Percentiles rank a stretch among this genome's conserved stretches.
These are phyloP conservation scores for Pythium aphanidermatum DNA, from an alignment of 352 stramenopile genomes.

Conservation along the genomic window DNA sequence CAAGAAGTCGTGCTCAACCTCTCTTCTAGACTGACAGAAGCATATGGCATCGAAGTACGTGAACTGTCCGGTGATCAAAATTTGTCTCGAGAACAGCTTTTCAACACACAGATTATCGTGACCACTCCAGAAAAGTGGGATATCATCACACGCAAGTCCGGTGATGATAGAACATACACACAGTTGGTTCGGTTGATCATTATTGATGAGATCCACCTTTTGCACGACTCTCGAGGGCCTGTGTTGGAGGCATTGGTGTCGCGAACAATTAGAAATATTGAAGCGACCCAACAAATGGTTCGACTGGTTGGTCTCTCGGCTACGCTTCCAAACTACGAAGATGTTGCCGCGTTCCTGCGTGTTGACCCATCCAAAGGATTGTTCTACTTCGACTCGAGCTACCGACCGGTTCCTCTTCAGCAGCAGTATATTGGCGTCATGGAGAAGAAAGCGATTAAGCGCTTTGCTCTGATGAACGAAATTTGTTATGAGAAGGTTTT, in stretches of 20 bases:
- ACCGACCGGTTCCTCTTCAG: conserved; percentile 97
- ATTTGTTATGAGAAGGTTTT: conserved; percentile 99
- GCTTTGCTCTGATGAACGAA: conserved; percentile 99
- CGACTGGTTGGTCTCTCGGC: conserved; percentile 97
- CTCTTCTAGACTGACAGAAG: conserved; percentile 84
- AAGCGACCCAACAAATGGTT: conserved; percentile 96
- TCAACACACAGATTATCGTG: conserved; percentile 99
- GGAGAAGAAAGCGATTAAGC: conserved; percentile 98
- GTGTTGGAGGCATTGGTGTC: conserved; percentile 98
- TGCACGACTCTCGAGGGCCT: conserved; percentile 98
- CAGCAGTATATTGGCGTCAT: conserved; percentile 99
- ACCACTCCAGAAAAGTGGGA: conserved; percentile 99
- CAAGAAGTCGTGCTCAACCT: conserved; percentile 99
- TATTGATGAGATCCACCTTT: conserved; percentile 99
- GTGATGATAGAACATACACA: conserved; percentile 96
- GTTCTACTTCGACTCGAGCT: conserved; percentile 99
- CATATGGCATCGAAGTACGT: conserved; percentile 94
- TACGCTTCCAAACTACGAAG: conserved; percentile 99
- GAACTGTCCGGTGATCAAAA: conserved; percentile 99
- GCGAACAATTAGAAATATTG: conserved; percentile 96
- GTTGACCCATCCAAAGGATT: conserved; percentile 97
- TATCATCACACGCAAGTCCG: conserved; percentile 98
- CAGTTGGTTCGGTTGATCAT: conserved; percentile 98
- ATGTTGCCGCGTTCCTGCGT: conserved; percentile 98
- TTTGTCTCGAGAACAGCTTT: conserved; percentile 96